These are phyloP conservation scores for Rhodomyrtus psidioides DNA, from an alignment of 441 rosid genomes.

Conservation along the genomic window DNA sequence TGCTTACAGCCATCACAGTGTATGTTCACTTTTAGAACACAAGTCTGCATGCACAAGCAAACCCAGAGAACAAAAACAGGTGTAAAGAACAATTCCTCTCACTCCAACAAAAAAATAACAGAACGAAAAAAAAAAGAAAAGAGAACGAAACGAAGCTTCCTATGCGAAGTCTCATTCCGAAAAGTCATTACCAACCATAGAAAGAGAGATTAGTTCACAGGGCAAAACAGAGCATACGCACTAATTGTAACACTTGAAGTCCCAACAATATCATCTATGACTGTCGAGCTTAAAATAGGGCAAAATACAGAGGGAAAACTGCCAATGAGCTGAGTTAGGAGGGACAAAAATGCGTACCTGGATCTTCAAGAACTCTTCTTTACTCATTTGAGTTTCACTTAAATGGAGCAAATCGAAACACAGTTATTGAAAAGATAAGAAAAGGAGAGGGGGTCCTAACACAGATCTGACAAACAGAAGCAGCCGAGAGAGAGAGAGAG, in stretches of 20 bases:
- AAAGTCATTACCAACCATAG: background rate
- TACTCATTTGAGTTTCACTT: slow-evolving; percentile 49
- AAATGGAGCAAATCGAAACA: slow-evolving; percentile 16
- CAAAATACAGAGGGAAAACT: background rate
- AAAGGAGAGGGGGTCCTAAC: background rate
- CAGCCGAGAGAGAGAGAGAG: background rate
- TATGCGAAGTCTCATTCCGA: background rate
- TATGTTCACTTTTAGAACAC: slow-evolving; percentile 14
- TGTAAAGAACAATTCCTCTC: background rate
- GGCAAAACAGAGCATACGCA: background rate
- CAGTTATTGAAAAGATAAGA: background rate
- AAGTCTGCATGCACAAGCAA: slow-evolving; percentile 3
- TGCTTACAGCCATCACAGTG: slow-evolving; percentile 16
- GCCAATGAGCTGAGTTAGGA: background rate
- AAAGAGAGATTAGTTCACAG: background rate
- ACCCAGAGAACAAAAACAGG: background rate
- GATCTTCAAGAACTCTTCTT: slow-evolving; percentile 96
- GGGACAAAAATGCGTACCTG: slow-evolving; percentile 34
- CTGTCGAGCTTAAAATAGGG: background rate
- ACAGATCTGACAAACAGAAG: background rate
- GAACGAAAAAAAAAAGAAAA: background rate
- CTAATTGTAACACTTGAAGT: background rate
- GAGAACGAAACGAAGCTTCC: background rate
- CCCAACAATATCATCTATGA: background rate
- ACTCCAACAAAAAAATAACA: background rate